Base-by-base conservation (phyloP, 345 rosid genomes). In the Eucalyptus erythrocorys region DNA sequence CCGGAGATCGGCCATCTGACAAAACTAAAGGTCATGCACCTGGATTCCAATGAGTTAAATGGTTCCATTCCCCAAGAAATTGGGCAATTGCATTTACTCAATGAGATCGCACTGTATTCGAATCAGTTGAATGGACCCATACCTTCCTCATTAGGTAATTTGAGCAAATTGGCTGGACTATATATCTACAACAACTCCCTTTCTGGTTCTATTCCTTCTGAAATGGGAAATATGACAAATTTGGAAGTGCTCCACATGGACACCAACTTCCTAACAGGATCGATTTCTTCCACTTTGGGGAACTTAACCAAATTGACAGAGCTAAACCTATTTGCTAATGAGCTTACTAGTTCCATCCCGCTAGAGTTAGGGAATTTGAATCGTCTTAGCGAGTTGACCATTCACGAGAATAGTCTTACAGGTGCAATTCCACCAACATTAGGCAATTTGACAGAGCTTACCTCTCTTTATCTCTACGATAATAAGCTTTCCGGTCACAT, bases 91-190 rank as follows among this genome's bases (percentile, higher is more conserved):
- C 47, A 49, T 76, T 86, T 50, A 59, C 84, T 92, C 40, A 40
- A 61, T 53, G 88, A 89, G 86, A 87, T 89, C 7, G 30, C 66
- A 86, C 3, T 88, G 3, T 71, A 71, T 37, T 59, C 87, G 15
- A 93, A 91, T 59, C 7, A 19, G 10, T 88, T 93, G 26, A 55
- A 14, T 12, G 94, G 93, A 22, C 10, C 87, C 4, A 88, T 93
- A 57, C 92, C 94, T 42, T n/a, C 88, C 22, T 51, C 88, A 64
- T 15, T 91, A 26, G 90, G 90, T 37, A 89, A 91, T 42, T 50
- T 93, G 48, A 84, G 42, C 81, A 89, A 85, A 22, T 87, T 89
- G 5, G 68, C 47, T 11, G 5, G 1, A 1, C 26, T 90, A 2
- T 16, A 24, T 32, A 85, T 91, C 14, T 87, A 85, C 64, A 27